phyloP scores from a whole-genome alignment of 306 rosid genomes.

The Cicer bijugum region DNA sequence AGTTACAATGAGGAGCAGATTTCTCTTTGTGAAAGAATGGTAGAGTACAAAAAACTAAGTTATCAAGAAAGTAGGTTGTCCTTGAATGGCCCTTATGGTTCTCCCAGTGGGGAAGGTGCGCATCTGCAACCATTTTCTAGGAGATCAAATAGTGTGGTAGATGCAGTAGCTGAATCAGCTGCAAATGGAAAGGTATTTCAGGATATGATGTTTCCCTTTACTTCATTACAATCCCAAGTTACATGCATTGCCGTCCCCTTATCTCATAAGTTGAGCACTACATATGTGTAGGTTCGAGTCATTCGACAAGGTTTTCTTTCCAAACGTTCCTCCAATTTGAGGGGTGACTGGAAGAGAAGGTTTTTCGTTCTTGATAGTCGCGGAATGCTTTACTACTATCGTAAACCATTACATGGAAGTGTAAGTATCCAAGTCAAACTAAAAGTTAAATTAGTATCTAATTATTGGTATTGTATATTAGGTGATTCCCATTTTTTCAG shows the following conservation, averaged over 20 bases:
- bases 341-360: conserved; percentile 89
- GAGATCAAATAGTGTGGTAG: conserved; percentile 59
- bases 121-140: conserved; percentile 57
- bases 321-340: conserved; percentile 76
- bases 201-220: conserved; percentile 24
- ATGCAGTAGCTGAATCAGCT: conserved; percentile 74
- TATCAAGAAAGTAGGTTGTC: conserved; percentile 57
- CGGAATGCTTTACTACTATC: conserved; percentile 79
- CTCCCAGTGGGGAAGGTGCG: conserved; percentile 51
- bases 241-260: conserved; percentile 24
- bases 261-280: conserved; percentile 29
- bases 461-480: conserved; percentile 14
- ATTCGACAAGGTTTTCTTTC: conserved; percentile 84
- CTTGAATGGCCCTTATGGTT: conserved; percentile 49
- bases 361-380: conserved; percentile 82
- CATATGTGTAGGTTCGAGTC: conserved; percentile 61
- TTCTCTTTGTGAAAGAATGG: conserved; percentile 68
- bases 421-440: conserved; percentile 57
- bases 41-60: conserved; percentile 61
- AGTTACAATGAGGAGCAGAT: conserved; percentile 68
- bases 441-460: conserved; percentile 29
- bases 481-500: conserved; percentile 9
- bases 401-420: conserved; percentile 66
- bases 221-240: conserved; percentile 14
- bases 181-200: conserved; percentile 67